phyloP scores from a whole-genome alignment of 2,329 filamentous ascomycete species.

The Coniella lustricola region DNA sequence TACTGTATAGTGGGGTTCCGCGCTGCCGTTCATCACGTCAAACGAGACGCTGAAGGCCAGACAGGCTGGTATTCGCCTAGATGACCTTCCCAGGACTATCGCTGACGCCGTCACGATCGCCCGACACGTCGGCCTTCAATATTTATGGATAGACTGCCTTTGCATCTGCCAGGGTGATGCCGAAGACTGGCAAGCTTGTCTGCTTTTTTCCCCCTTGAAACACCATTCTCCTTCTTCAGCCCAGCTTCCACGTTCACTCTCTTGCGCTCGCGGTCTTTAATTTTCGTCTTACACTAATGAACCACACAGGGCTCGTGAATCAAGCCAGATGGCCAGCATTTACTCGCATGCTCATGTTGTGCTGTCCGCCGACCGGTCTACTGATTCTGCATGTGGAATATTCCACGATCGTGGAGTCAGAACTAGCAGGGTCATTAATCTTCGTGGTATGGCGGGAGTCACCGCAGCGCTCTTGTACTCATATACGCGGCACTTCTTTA shows the following conservation, averaged over 20 bases:
- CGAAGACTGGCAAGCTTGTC: constrained; percentile 1
- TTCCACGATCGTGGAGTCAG: constrained; percentile 1
- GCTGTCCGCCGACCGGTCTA: constrained; percentile 13
- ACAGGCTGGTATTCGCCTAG: not conserved
- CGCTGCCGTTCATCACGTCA: constrained; percentile 2
- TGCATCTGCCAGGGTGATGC: constrained; percentile 11
- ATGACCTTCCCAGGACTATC: constrained; percentile 1
- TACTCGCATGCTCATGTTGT: constrained; percentile 10
- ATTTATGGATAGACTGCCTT: constrained; percentile 11
- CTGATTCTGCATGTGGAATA: constrained; percentile 2
- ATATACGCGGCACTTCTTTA: not conserved
- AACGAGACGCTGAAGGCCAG: not conserved
- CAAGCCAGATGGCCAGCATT: constrained; percentile 1
- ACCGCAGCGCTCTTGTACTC: not conserved
- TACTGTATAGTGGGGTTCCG: not conserved
- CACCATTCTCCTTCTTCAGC: not conserved
- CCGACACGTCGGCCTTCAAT: constrained; percentile 5
- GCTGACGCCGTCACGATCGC: not conserved
- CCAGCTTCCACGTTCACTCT: not conserved
- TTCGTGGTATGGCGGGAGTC: not conserved
- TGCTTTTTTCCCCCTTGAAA: not conserved
- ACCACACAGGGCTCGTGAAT: not conserved
- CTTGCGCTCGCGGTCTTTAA: too few species aligned
- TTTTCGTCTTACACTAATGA: too few species aligned
- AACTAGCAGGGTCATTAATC: not conserved